phyloP scores from a whole-genome alignment of 2,329 filamentous ascomycete genomes.

The Cercospora nicotianae region DNA sequence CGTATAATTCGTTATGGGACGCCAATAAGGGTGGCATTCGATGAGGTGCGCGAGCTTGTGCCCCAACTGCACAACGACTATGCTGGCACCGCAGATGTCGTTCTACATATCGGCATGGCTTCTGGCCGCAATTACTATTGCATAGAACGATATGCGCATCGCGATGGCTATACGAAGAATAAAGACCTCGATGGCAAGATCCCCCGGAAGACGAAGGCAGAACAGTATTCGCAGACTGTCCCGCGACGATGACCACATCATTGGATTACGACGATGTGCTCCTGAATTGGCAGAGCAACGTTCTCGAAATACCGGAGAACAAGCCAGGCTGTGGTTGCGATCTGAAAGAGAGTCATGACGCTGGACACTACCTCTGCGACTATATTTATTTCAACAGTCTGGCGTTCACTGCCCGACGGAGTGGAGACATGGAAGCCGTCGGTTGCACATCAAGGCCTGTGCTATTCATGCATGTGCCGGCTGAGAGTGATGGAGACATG shows the following conservation, averaged over 20 bases:
- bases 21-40: conserved; percentile 71
- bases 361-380: conserved; percentile 48
- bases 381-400: conserved; percentile 48
- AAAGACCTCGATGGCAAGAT: conserved; percentile 64
- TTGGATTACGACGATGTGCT: conserved; percentile 37
- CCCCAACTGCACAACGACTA: conserved; percentile 60
- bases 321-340: conserved; percentile 34
- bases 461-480: conserved; percentile 47
- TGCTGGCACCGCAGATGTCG: conserved; percentile 58
- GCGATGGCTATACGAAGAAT: conserved; percentile 66
- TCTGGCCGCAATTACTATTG: conserved; percentile 64
- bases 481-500: conserved; percentile 38
- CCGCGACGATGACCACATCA: conserved; percentile 33
- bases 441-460: conserved; percentile 34
- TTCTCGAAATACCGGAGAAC: conserved; percentile 31
- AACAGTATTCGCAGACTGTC: conserved; percentile 34
- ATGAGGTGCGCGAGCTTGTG: conserved; percentile 62
- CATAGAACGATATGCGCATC: conserved; percentile 68
- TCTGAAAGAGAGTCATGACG: conserved; percentile 42
- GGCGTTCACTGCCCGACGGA: conserved; percentile 36
- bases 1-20: conserved; percentile 65
- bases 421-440: conserved; percentile 25
- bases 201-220: conserved; percentile 31
- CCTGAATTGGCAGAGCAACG: conserved; percentile 32
- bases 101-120: conserved; percentile 80